Conservation (phyloP, 306 rosid genomes). For the Crotalaria pallida region DNA sequence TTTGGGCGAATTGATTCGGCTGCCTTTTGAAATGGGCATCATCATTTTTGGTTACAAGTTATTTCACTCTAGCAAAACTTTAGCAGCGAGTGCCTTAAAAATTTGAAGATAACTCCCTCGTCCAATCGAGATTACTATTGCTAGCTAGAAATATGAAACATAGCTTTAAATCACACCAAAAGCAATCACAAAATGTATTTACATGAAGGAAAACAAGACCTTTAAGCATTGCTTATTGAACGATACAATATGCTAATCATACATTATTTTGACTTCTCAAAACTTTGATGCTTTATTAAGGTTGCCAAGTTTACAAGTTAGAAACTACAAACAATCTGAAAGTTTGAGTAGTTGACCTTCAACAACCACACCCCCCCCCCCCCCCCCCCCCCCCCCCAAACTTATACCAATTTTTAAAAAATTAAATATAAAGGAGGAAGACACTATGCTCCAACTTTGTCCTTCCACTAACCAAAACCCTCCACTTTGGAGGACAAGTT, state of each 20-base stretch:
- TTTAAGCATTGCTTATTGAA: not conserved
- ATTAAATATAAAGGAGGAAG: no score
- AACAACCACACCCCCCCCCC: no score
- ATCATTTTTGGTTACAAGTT: not conserved
- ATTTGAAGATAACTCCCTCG: not conserved
- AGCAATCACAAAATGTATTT: not conserved
- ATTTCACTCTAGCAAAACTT: not conserved
- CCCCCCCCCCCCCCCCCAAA: no score
- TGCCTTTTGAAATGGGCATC: not conserved
- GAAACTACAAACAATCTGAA: not conserved
- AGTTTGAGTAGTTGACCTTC: no score
- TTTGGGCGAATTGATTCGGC: not conserved
- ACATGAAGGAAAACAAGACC: not conserved
- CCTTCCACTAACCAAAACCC: constrained; percentile 1
- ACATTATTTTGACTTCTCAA: not conserved
- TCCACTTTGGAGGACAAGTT: constrained; percentile 8
- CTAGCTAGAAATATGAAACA: not conserved
- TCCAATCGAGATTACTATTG: not conserved
- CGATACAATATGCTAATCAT: not conserved
- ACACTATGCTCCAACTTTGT: not conserved
- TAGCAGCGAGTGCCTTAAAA: not conserved
- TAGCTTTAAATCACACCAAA: not conserved
- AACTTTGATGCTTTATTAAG: not conserved
- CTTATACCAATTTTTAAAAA: no score
- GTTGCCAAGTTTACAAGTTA: not conserved